Conservation (phyloP, 768 basidiomycete species). For the Termitomyces sp. region DNA sequence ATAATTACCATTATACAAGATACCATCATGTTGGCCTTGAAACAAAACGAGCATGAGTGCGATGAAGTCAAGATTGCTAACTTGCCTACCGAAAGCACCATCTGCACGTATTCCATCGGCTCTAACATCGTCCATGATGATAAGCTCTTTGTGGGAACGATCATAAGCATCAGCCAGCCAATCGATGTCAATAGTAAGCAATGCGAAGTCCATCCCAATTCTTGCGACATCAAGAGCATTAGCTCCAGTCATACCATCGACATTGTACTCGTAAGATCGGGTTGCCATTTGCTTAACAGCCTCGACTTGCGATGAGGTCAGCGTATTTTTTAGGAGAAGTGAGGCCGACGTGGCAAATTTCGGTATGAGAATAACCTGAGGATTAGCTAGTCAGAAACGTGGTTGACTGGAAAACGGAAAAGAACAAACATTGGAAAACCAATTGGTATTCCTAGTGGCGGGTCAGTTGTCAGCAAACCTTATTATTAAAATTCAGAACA, state of each 20-base stretch:
- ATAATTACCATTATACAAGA: conserved; percentile 73
- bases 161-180: conserved; percentile 48
- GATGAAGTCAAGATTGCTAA: not conserved
- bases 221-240: conserved; percentile 59
- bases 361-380: conserved; percentile 50
- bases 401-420: not conserved
- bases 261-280: conserved; percentile 41
- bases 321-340: conserved; percentile 36
- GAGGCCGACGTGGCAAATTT: conserved; percentile 45
- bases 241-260: conserved; percentile 47
- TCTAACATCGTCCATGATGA: conserved; percentile 42
- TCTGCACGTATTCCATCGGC: conserved; percentile 63
- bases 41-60: not conserved
- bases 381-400: not conserved
- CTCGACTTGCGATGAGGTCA: conserved; percentile 30
- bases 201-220: conserved; percentile 54
- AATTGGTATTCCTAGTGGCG: conserved; percentile 45
- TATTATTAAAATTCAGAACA: conserved; percentile 10
- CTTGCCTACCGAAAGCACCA: conserved; percentile 42
- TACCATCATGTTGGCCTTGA: conserved; percentile 55
- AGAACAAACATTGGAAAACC: conserved; percentile 43
- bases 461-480: not conserved
- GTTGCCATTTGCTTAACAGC: conserved; percentile 39
- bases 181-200: conserved; percentile 38
- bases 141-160: conserved; percentile 51